Evolutionary conservation across 2,329 filamentous ascomycete genomes (phyloP), one percentile per base, ranked within the genome.

Genomic region (Pseudogymnoascus sp.): DNA sequence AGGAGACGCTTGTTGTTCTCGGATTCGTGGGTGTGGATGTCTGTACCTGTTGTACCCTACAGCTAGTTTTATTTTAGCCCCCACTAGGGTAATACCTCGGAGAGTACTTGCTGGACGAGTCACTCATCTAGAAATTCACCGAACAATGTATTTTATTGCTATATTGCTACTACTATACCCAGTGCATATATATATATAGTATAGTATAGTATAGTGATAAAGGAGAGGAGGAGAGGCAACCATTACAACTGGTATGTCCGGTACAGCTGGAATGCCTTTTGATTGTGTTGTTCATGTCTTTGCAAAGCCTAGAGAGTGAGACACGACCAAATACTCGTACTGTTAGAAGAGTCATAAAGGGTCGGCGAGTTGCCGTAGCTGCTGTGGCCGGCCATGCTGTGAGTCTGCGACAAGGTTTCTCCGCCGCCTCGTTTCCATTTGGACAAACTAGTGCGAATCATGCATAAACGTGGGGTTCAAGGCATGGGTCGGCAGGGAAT

Each of bases 381-480:
- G 50, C 13, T 56, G 50, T 56, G 50, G 21, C 24, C 19, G 21
- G 42, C 21, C 7, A n/a, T 56, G n/a, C 8, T 56, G 29, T 33
- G 50, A 33, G 26, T 56, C 50, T 56, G 29, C 16, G 50, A 33
- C 50, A 56, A 56, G 50, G 50, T 56, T 56, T 56, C 50, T 33
- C 50, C 29, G 29, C 50, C 26, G 44, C 47, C 26, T 53, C 26
- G 50, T 56, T 56, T 56, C 50, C 16, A 56, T 56, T 33, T 56
- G 50, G 29, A 56, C 50, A 33, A 56, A 56, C 50, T 56, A 56
- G 16, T 56, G 31, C 29, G 29, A 56, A 56, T 33, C 50, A 56
- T 56, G 50, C 50, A 56, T 56, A 56, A 56, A 56, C 50, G 50
- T 56, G 50, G 50, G 50, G 50, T 56, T 56, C 26, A 33, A 33